These are phyloP conservation scores for Dactylellina cionopaga DNA, from an alignment of 2,329 filamentous ascomycete species.

Conservation along the genomic window DNA sequence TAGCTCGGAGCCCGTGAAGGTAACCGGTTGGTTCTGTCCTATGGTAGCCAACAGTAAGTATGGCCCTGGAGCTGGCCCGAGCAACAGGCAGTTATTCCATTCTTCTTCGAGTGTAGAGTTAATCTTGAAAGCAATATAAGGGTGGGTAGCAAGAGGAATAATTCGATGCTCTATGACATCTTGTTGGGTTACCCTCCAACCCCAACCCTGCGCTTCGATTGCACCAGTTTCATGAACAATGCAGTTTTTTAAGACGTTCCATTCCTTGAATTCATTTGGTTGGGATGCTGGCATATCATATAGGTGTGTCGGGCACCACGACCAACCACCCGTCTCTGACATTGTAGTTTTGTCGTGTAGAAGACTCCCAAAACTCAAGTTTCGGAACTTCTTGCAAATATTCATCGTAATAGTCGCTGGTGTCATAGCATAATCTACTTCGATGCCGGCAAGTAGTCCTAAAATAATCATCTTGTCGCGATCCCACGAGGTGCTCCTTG, in stretches of 20 bases:
- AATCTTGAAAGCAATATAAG: not conserved
- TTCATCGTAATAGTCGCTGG: slow-evolving; percentile 8
- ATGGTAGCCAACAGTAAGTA: slow-evolving; percentile 18
- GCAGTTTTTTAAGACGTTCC: not conserved
- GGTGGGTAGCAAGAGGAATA: not conserved
- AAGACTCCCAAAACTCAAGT: slow-evolving; percentile 13
- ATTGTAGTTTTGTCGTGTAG: slow-evolving; percentile 21
- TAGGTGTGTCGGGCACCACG: slow-evolving; percentile 32
- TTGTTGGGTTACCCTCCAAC: slow-evolving; percentile 11
- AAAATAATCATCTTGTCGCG: slow-evolving; percentile 55
- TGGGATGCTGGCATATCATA: slow-evolving; percentile 26
- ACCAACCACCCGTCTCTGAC: slow-evolving; percentile 22
- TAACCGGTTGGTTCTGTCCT: slow-evolving; percentile 1
- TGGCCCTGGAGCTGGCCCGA: not conserved
- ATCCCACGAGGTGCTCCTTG: slow-evolving; percentile 56
- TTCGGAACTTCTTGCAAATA: slow-evolving; percentile 3
- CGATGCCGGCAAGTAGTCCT: slow-evolving; percentile 53
- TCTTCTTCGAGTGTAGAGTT: not conserved
- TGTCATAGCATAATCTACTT: slow-evolving; percentile 16
- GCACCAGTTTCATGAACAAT: slow-evolving; percentile 11
- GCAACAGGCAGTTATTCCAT: not conserved
- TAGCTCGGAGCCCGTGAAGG: too few species aligned
- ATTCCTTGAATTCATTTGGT: slow-evolving; percentile 9
- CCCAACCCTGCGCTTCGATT: slow-evolving; percentile 4
- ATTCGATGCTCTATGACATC: slow-evolving; percentile 1